Percentiles rank a stretch among this genome's conserved stretches.
Evolutionary conservation across 2,329 filamentous ascomycete genomes (phyloP).

Genomic region (Curvularia spicifera): DNA sequence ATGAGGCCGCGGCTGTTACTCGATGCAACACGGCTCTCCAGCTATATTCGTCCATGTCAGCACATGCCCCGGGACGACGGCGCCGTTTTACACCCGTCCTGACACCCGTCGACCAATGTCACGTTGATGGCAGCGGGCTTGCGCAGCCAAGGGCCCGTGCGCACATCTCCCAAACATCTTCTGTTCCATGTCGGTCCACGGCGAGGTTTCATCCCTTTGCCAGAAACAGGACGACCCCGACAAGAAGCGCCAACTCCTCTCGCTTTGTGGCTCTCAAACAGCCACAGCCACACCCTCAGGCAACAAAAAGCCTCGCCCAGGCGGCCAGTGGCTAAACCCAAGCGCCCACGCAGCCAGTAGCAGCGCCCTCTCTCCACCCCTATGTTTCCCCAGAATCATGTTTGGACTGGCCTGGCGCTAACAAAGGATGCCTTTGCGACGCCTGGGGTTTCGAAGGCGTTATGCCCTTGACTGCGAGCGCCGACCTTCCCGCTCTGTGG

Average conservation of each 20-base stretch:
- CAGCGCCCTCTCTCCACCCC: constrained; percentile 10
- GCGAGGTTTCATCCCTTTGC: constrained; percentile 44
- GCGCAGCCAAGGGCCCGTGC: constrained; percentile 17
- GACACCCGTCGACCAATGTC: constrained; percentile 13
- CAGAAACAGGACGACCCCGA: constrained; percentile 37
- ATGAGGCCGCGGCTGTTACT: constrained; percentile 12
- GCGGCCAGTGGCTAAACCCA: constrained; percentile 36
- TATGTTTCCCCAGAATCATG: constrained; percentile 22
- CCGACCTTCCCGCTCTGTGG: constrained; percentile 29
- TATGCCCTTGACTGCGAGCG: constrained; percentile 37
- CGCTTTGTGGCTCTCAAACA: constrained; percentile 35
- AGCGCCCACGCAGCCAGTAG: constrained; percentile 41
- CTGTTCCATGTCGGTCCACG: constrained; percentile 27
- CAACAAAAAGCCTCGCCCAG: constrained; percentile 21
- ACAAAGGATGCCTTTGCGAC: constrained; percentile 42
- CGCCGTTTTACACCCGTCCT: constrained; percentile 15
- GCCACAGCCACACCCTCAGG: constrained; percentile 34
- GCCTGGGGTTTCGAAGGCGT: constrained; percentile 44
- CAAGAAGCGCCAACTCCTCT: constrained; percentile 13
- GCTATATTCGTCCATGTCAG: neutral
- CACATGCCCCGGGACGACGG: constrained; percentile 17
- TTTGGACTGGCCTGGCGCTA: constrained; percentile 26
- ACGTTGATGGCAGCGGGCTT: constrained; percentile 3
- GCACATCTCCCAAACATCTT: constrained; percentile 25
- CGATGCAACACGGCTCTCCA: constrained; percentile 17